A percentile compares a stretch with the other conserved stretches of the same genome.
Evolutionary conservation across 768 basidiomycete species (phyloP).

Genomic region (Lyophyllum atratum): DNA sequence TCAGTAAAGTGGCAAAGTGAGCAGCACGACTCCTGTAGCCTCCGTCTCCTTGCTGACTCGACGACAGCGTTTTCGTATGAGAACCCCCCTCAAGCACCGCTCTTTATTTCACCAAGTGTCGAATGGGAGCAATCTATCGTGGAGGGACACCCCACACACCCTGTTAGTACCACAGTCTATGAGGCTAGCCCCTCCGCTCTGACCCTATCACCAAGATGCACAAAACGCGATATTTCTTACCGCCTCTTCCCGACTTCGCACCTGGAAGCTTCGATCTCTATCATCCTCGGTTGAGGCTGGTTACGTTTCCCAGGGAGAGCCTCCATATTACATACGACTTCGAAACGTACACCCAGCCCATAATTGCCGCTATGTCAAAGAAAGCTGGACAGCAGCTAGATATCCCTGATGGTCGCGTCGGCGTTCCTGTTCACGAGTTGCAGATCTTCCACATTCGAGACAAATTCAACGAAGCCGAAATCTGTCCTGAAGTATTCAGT

Average conservation of each 20-base stretch:
- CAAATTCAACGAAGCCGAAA: conserved; percentile 48
- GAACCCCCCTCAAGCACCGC: conserved; percentile 45
- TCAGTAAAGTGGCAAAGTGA: conserved; percentile 57
- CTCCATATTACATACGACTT: conserved; percentile 55
- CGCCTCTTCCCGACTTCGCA: conserved; percentile 44
- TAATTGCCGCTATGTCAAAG: conserved; percentile 40
- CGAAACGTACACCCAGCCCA: conserved; percentile 40
- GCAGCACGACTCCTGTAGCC: conserved; percentile 6
- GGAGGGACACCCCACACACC: conserved; percentile 62
- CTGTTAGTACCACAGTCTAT: conserved; percentile 36
- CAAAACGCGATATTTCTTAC: conserved; percentile 53
- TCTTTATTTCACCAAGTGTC: conserved; percentile 48
- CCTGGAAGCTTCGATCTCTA: conserved; percentile 54
- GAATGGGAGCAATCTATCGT: conserved; percentile 65
- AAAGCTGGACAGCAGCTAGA: conserved; percentile 36
- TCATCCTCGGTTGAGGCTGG: conserved; percentile 48
- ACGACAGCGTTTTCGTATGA: conserved; percentile 47
- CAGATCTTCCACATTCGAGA: conserved; percentile 50
- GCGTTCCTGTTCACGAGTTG: conserved; percentile 57
- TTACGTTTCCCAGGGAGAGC: conserved; percentile 42
- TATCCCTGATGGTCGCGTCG: conserved; percentile 36
- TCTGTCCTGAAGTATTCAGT: conserved; percentile 42
- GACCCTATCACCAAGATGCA: conserved; percentile 46
- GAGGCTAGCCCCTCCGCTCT: background rate
- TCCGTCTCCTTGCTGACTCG: background rate